These are phyloP conservation scores for Microdochium nivale DNA, from an alignment of 2,329 filamentous ascomycete genomes.

Conservation along the genomic window DNA sequence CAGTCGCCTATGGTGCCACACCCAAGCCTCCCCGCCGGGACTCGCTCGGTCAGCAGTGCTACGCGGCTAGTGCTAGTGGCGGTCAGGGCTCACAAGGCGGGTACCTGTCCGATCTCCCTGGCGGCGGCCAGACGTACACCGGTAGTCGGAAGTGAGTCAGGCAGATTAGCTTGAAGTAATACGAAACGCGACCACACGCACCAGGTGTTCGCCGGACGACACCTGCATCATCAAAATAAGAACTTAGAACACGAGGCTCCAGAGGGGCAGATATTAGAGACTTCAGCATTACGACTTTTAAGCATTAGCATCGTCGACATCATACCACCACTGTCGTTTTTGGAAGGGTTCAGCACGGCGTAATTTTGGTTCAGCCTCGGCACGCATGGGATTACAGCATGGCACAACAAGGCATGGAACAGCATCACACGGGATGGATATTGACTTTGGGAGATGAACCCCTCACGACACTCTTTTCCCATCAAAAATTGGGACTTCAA, in stretches of 20 bases:
- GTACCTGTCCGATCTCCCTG: not conserved
- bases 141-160: not conserved
- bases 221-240: not conserved
- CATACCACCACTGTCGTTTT: not conserved
- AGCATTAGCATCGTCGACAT: not conserved
- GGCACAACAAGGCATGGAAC: not conserved
- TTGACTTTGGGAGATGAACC: too few species aligned
- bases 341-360: not conserved
- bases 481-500: not conserved
- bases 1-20: not conserved
- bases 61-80: not conserved
- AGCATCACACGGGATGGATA: too few species aligned
- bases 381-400: too few species aligned
- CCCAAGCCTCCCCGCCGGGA: not conserved
- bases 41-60: not conserved
- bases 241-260: not conserved
- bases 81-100: not conserved
- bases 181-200: too few species aligned
- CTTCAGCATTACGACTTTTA: too few species aligned
- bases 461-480: not conserved
- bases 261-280: too few species aligned
- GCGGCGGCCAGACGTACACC: not conserved
- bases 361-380: not conserved
- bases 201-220: too few species aligned
- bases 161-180: too few species aligned